Percentiles rank a stretch among this genome's conserved stretches.
Evolutionary conservation across 2,329 filamentous ascomycete species (phyloP).

Genomic region (Fusarium globosum): DNA sequence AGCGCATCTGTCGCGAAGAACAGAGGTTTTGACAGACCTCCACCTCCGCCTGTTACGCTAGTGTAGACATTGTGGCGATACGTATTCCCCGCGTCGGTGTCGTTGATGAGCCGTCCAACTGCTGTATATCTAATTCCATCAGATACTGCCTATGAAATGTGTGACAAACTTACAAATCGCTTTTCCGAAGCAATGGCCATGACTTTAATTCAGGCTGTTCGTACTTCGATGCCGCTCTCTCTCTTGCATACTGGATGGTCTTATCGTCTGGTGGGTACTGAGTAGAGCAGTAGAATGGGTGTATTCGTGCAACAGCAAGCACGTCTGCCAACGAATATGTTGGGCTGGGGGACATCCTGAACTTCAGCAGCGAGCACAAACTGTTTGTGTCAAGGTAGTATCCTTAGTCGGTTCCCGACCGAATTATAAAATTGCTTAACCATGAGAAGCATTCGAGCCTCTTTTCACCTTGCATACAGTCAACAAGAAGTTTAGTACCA

Average conservation of each 20-base stretch:
- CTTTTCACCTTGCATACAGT: not conserved
- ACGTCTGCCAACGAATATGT: slow-evolving; percentile 45
- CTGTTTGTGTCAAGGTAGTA: not conserved
- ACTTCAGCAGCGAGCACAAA: rapidly evolving
- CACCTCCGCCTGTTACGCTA: slow-evolving; percentile 55
- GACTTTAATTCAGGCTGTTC: not conserved
- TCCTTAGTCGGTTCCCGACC: rapidly evolving
- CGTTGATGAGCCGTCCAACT: slow-evolving; percentile 51
- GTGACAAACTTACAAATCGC: slow-evolving; percentile 33
- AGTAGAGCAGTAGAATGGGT: slow-evolving; percentile 50
- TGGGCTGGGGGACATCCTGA: not conserved
- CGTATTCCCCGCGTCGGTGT: slow-evolving; percentile 48
- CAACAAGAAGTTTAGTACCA: rapidly evolving
- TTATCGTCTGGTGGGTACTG: slow-evolving; percentile 47
- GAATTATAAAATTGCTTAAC: rapidly evolving
- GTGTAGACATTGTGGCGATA: slow-evolving; percentile 54
- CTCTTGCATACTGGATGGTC: slow-evolving; percentile 1
- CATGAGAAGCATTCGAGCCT: no score
- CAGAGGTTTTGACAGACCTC: slow-evolving; percentile 44
- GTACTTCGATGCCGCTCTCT: not conserved
- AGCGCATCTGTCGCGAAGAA: slow-evolving; percentile 54
- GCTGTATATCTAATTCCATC: slow-evolving; percentile 46
- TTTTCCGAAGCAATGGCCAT: slow-evolving; percentile 39
- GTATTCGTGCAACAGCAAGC: slow-evolving; percentile 48
- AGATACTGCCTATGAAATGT: rapidly evolving